phyloP scores from a whole-genome alignment of 108 stramenopile species.

The Skeletonema grethae region DNA sequence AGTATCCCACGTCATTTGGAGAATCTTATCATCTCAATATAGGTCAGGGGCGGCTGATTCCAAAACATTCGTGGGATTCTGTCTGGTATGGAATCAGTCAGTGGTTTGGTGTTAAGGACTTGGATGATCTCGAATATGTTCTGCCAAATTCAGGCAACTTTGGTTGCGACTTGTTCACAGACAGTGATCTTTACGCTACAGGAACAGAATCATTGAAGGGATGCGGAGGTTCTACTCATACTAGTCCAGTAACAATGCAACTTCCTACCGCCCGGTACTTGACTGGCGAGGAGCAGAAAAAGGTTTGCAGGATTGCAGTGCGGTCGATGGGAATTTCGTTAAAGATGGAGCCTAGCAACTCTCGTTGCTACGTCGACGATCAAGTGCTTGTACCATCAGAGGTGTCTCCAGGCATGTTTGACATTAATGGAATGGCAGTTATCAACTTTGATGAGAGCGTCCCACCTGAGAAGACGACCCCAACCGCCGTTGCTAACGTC shows the following conservation, averaged over 20 bases:
- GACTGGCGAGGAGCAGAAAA: slow-evolving; percentile 11
- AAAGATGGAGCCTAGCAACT: neutral
- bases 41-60: slow-evolving; percentile 62
- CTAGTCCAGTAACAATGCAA: slow-evolving; percentile 10
- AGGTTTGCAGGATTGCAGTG: slow-evolving; percentile 7
- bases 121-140: slow-evolving; percentile 29
- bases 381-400: neutral
- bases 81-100: slow-evolving; percentile 51
- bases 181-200: slow-evolving; percentile 18
- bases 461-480: neutral
- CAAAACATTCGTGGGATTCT: slow-evolving; percentile 70
- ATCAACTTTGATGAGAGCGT: neutral
- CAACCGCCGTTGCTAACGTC: neutral
- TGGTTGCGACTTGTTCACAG: slow-evolving; percentile 35
- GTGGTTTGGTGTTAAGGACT: slow-evolving; percentile 35
- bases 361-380: neutral
- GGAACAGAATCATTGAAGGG: slow-evolving; percentile 18
- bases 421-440: neutral
- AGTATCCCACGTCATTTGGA: slow-evolving; percentile 38
- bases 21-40: slow-evolving; percentile 16
- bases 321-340: neutral
- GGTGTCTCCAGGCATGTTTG: neutral
- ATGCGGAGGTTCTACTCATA: slow-evolving; percentile 13
- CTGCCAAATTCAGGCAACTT: slow-evolving; percentile 26
- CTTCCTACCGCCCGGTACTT: slow-evolving; percentile 2